Conservation (phyloP, 2,329 filamentous ascomycete species). For the Colletotrichum sp. region DNA sequence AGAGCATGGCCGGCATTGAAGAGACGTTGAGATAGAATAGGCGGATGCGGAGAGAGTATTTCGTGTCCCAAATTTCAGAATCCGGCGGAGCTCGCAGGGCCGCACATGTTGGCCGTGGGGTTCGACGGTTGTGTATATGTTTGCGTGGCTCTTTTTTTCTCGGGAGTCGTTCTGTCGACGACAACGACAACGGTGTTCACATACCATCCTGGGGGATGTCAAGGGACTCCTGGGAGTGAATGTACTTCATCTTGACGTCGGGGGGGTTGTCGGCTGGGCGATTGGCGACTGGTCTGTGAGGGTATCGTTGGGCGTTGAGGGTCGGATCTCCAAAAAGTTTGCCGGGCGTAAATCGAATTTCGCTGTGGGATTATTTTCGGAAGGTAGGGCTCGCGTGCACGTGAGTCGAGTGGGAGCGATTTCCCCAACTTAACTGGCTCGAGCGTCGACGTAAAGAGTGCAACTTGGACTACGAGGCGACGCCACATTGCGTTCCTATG, state of each 20-base stretch:
- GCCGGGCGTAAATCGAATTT: not conserved
- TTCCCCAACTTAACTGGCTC: not conserved
- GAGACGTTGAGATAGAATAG: not conserved
- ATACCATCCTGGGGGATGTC: constrained; percentile 96
- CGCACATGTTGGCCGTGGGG: not conserved
- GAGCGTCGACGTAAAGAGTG: not conserved
- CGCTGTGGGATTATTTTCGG: not conserved
- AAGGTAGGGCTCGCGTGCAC: not conserved
- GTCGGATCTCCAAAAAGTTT: not conserved
- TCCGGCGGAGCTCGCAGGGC: constrained; percentile 18
- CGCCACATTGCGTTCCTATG: not conserved
- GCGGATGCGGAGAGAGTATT: not conserved
- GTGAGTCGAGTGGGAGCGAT: not conserved
- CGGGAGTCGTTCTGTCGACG: not conserved
- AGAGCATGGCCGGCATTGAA: not conserved
- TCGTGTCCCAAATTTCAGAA: constrained; percentile 21
- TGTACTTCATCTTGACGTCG: constrained; percentile 96
- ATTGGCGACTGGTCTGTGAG: constrained; percentile 17
- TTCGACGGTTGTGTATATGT: not conserved
- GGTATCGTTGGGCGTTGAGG: constrained; percentile 38
- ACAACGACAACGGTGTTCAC: constrained; percentile 45
- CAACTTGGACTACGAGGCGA: not conserved
- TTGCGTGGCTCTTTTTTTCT: not conserved
- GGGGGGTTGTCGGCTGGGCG: constrained; percentile 35
- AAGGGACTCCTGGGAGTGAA: constrained; percentile 96